Evolutionary conservation across 768 basidiomycete genomes (phyloP), one percentile per base, ranked within the genome.

Genomic region (Trametopsis cervina): DNA sequence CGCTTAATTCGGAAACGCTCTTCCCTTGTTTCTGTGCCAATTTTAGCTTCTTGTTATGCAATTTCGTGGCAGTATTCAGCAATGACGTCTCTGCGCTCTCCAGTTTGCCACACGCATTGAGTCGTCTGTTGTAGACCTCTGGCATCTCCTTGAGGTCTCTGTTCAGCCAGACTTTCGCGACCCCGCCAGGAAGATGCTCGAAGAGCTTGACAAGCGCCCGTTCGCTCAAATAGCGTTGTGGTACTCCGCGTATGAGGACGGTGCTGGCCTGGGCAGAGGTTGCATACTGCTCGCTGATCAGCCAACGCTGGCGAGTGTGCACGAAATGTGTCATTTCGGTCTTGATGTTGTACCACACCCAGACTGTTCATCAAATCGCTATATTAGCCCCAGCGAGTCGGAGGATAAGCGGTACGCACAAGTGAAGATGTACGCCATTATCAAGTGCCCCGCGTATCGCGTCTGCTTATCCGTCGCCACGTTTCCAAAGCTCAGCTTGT

Each of bases 101-200:
- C 44, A 99, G 80, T 65, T 87, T 90, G 50, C 71, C 71, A 55
- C 77, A 81, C 0, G 90, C 89, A 2, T 72, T 72, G 13, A 83
- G 62, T 18, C 91, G 84, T 27, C 85, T 77, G 26, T 93, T 81
- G 57, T 89, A 87, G 17, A 89, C 60, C 36, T 85, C 82, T 1
- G 93, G 93, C 43, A 99, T 75, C 9, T 90, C 85, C 62, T 89
- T 89, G 23, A 97, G 71, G 59, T 97, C 78, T 42, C 88, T 76
- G 63, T 93, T 95, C 33, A 98, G 74, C 93, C 95, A 99, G 29
- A 99, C 81, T 54, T 81, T 79, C 61, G 82, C 83, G 6, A 94
- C 86, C 13, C 94, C 94, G 9, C 94, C 94, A 0, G 96, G 95
- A 2, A 97, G 74, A 48, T 78, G 76, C n/a, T 77, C 75, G 65